These are phyloP conservation scores for Ambrosiella beaveri DNA, from an alignment of 2,329 filamentous ascomycete species.

Conservation along the genomic window DNA sequence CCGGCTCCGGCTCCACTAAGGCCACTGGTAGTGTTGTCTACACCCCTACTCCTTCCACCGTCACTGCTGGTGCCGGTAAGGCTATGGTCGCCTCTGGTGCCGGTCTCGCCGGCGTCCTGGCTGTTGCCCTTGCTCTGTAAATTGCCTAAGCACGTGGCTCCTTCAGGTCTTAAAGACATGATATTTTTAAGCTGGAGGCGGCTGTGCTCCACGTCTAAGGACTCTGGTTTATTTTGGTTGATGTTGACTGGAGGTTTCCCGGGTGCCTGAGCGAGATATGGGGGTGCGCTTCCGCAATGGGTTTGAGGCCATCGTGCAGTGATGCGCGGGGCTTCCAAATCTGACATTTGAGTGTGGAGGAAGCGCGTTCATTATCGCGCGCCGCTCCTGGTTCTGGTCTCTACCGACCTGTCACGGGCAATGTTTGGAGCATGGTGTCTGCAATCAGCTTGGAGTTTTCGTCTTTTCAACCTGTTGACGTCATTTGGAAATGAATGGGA, in stretches of 20 bases:
- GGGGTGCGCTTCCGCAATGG: background rate
- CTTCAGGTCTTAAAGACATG: background rate
- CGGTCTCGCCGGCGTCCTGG: slow-evolving; percentile 36
- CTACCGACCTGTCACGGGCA: background rate
- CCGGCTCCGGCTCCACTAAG: slow-evolving; percentile 16
- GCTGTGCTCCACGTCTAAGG: background rate
- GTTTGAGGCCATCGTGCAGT: background rate
- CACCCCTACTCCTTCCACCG: slow-evolving; percentile 17
- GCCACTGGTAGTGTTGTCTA: slow-evolving; percentile 16
- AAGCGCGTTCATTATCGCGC: background rate
- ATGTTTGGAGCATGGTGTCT: background rate
- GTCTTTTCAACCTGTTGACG: background rate
- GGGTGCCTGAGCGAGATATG: background rate
- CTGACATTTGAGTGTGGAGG: background rate
- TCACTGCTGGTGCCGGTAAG: slow-evolving; percentile 39
- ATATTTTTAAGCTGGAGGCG: background rate
- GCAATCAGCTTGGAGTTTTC: background rate
- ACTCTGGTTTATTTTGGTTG: background rate
- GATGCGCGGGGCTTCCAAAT: background rate
- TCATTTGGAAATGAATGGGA: background rate
- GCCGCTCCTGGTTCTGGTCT: background rate
- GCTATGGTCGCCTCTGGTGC: slow-evolving; percentile 38
- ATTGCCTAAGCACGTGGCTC: slow-evolving; percentile 18
- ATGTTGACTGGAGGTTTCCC: background rate
- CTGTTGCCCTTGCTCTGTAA: slow-evolving; percentile 42